Evolutionary conservation across 2,329 filamentous ascomycete species (phyloP).

Genomic region (Exophiala lecanii-corni): DNA sequence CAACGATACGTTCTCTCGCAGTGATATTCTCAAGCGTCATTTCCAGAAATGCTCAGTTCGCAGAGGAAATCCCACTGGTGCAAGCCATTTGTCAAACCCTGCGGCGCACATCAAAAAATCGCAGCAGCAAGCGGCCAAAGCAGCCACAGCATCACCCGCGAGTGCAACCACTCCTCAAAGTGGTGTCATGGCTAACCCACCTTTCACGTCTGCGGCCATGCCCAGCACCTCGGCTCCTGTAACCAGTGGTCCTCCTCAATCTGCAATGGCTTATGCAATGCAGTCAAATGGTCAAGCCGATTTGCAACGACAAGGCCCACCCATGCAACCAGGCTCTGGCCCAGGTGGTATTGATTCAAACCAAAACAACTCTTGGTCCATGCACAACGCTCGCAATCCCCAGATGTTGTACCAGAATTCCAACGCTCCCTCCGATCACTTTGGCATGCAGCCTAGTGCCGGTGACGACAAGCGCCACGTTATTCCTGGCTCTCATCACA

Average conservation of each 20-base stretch:
- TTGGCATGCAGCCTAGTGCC: slow-evolving; percentile 21
- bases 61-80: slow-evolving; percentile 90
- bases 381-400: slow-evolving; percentile 41
- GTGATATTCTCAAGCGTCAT: slow-evolving; percentile 96
- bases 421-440: slow-evolving; percentile 24
- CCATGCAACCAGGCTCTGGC: slow-evolving; percentile 20
- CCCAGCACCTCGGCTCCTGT: slow-evolving; percentile 23
- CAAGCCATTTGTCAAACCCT: slow-evolving; percentile 89
- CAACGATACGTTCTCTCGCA: slow-evolving; percentile 95
- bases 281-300: slow-evolving; percentile 22
- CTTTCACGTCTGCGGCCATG: slow-evolving; percentile 25
- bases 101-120: slow-evolving; percentile 81
- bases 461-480: slow-evolving; percentile 42
- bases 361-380: slow-evolving; percentile 35
- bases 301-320: slow-evolving; percentile 23
- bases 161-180: slow-evolving; percentile 20
- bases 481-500: slow-evolving; percentile 55
- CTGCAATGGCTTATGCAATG: slow-evolving; percentile 24
- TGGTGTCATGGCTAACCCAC: slow-evolving; percentile 22
- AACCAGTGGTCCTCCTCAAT: slow-evolving; percentile 21
- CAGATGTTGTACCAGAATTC: slow-evolving; percentile 27
- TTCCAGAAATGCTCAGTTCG: slow-evolving; percentile 99
- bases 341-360: slow-evolving; percentile 22
- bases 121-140: slow-evolving; percentile 37
- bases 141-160: slow-evolving; percentile 21